Evolutionary conservation across 768 basidiomycete genomes (phyloP).

Genomic region (Lactifluus piperatus): DNA sequence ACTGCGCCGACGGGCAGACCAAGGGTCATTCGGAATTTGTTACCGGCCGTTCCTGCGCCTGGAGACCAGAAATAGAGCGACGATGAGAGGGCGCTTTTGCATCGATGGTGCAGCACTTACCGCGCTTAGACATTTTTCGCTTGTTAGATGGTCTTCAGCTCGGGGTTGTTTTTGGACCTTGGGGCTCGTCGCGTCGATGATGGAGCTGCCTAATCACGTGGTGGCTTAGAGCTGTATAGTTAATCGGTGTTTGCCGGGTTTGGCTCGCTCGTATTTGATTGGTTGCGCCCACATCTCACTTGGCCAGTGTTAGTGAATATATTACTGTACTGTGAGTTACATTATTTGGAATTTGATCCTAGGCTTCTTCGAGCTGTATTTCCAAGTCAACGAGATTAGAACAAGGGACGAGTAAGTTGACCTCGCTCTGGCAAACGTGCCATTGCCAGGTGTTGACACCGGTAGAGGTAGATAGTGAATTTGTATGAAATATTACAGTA

Average conservation of each 20-base stretch:
- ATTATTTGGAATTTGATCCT: neutral
- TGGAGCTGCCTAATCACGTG: neutral
- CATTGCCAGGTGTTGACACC: neutral
- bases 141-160: conserved; percentile 23
- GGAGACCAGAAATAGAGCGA: conserved; percentile 2
- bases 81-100: too few relatives aligned
- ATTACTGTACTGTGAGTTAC: neutral
- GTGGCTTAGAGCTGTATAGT: conserved; percentile 27
- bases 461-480: neutral
- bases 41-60: conserved; percentile 70
- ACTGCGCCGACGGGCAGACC: conserved; percentile 94
- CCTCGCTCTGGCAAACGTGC: neutral
- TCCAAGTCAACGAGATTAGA: too few relatives aligned
- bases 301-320: neutral
- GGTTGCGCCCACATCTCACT: neutral
- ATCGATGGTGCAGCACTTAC: too few relatives aligned
- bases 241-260: conserved; percentile 17
- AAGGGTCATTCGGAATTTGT: conserved; percentile 92
- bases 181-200: too few relatives aligned
- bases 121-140: conserved; percentile 31
- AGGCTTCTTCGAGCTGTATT: too few relatives aligned
- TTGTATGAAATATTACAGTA: neutral
- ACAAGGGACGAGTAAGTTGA: too few relatives aligned
- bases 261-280: neutral
- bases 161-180: conserved; percentile 13